phyloP scores from a whole-genome alignment of 768 basidiomycete genomes.

The Bullera alba region DNA sequence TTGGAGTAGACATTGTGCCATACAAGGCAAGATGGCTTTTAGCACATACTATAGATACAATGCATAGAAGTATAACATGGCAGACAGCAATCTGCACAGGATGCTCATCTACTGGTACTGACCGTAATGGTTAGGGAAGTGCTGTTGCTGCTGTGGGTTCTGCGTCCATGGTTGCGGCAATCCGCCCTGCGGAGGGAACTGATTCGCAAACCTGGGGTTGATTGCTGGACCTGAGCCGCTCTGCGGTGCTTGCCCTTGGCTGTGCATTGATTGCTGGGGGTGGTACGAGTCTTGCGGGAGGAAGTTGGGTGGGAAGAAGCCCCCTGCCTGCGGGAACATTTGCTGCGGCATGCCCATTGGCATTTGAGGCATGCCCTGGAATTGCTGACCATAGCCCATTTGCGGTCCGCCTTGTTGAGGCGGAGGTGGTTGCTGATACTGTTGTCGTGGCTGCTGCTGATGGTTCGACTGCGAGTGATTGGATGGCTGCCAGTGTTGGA shows the following conservation, averaged over 20 bases:
- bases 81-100: neutral
- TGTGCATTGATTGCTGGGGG: constrained; percentile 4
- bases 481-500: constrained; percentile 1
- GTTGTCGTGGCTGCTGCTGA: neutral
- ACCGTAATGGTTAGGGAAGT: neutral
- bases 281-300: constrained; percentile 1
- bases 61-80: neutral
- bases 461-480: neutral
- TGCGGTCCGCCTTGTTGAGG: neutral
- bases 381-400: neutral
- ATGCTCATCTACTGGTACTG: neutral
- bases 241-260: constrained; percentile 7
- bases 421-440: constrained; percentile 5
- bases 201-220: constrained; percentile 38
- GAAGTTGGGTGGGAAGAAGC: constrained; percentile 1
- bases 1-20: constrained; percentile 28
- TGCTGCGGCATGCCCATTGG: neutral
- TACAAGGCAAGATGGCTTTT: neutral
- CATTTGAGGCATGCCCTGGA: neutral
- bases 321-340: too few relatives aligned
- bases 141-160: neutral
- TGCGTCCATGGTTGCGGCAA: neutral
- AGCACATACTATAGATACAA: neutral
- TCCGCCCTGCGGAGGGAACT: constrained; percentile 11
- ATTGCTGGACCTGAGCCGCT: constrained; percentile 23